Conservation (phyloP, 2,329 filamentous ascomycete species). For the Ilyonectria mors-panacis region DNA sequence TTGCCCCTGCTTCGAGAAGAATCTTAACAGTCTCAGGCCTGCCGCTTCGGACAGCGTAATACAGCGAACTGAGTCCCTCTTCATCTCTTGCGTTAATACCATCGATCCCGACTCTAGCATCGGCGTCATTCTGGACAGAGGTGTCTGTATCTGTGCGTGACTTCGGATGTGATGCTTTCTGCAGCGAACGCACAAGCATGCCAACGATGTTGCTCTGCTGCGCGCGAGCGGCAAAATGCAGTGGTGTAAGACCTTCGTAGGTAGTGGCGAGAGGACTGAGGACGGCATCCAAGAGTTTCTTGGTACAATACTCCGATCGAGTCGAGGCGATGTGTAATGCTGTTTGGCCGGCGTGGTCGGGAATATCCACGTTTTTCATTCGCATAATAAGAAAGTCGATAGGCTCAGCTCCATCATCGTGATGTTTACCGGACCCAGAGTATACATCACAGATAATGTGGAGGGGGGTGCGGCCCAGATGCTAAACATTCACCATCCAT, state of each 20-base stretch:
- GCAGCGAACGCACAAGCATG: background rate
- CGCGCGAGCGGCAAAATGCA: background rate
- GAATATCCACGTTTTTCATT: too few relatives aligned
- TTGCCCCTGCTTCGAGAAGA: background rate
- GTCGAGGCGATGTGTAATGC: conserved; percentile 9
- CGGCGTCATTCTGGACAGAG: background rate
- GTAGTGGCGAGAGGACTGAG: conserved; percentile 2
- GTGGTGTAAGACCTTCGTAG: background rate
- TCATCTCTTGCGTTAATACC: background rate
- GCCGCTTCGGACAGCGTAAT: background rate
- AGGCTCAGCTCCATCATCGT: background rate
- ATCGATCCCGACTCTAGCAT: background rate
- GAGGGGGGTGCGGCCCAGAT: background rate
- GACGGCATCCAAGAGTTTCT: conserved; percentile 5
- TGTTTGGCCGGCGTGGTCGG: background rate
- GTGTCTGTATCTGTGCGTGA: background rate
- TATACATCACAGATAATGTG: conserved; percentile 5
- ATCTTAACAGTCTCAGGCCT: background rate
- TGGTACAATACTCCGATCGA: conserved; percentile 5
- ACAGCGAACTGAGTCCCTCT: background rate
- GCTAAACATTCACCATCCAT: background rate
- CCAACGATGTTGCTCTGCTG: background rate
- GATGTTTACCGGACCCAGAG: background rate
- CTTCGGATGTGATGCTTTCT: background rate
- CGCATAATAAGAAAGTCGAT: background rate